phyloP scores from a whole-genome alignment of 2,329 filamentous ascomycete genomes.

The Exophiala phaeomuriformis region DNA sequence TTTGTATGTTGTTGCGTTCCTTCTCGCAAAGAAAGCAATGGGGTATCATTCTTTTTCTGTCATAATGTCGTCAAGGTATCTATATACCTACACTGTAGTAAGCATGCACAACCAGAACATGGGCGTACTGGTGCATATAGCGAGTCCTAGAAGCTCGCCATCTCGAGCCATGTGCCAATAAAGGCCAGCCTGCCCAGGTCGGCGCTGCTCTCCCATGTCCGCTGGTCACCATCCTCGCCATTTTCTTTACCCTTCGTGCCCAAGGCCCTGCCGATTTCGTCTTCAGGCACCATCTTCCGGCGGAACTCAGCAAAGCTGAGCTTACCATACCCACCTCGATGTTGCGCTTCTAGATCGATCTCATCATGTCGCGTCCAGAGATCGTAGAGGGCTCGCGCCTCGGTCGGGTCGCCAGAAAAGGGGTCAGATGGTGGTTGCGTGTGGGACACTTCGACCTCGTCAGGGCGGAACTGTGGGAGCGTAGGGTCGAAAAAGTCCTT shows the following conservation, averaged over 20 bases:
- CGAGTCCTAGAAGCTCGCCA: constrained; percentile 49
- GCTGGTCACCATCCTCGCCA: constrained; percentile 3
- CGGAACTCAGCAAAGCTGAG: constrained; percentile 76
- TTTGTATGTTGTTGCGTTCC: not conserved
- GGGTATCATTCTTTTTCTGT: constrained; percentile 7
- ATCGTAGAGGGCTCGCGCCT: constrained; percentile 23
- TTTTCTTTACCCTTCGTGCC: constrained; percentile 5
- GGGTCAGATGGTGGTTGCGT: constrained; percentile 29
- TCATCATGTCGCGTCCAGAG: constrained; percentile 49
- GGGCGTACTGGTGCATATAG: too few species aligned
- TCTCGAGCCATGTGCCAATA: constrained; percentile 83
- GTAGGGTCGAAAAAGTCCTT: constrained; percentile 35
- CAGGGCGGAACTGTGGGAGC: constrained; percentile 42
- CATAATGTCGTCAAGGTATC: not conserved
- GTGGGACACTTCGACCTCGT: constrained; percentile 28
- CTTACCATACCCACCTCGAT: constrained; percentile 68
- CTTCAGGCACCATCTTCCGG: constrained; percentile 60
- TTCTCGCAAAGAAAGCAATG: not conserved
- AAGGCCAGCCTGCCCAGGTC: constrained; percentile 42
- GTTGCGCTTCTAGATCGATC: constrained; percentile 60
- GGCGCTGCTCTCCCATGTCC: constrained; percentile 22
- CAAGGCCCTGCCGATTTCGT: constrained; percentile 8
- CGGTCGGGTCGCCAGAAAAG: constrained; percentile 8
- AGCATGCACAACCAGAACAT: too few species aligned
- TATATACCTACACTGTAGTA: too few species aligned